Evolutionary conservation across 805 yeast genomes (phyloP).

Genomic region (Saccharomycopsis fermentans): DNA sequence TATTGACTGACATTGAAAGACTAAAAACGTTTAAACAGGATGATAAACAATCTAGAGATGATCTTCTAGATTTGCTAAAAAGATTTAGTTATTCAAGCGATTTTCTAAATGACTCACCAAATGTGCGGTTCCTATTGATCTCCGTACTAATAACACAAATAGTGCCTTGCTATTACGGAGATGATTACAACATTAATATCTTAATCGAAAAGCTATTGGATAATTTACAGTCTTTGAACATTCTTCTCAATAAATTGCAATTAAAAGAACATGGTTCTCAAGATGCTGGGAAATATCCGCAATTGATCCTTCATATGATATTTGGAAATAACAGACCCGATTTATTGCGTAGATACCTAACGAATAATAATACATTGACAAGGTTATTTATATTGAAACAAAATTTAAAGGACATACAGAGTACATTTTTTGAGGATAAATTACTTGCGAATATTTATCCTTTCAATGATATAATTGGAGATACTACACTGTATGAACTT

Average conservation of each 20-base stretch:
- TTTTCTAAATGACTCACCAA: constrained; percentile 1
- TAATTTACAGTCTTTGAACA: constrained; percentile 9
- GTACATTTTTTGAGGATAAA: constrained; percentile 9
- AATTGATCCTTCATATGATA: neutral
- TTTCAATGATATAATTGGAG: neutral
- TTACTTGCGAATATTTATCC: neutral
- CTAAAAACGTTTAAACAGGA: neutral
- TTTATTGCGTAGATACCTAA: neutral
- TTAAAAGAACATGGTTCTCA: neutral
- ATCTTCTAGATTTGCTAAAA: neutral
- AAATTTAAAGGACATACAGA: constrained; percentile 4
- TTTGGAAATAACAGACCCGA: neutral
- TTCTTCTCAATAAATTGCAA: constrained; percentile 1
- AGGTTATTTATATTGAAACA: neutral
- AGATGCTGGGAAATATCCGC: neutral
- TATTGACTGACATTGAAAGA: constrained; percentile 10
- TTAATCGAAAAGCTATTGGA: constrained; percentile 2
- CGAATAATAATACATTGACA: neutral
- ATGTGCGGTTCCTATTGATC: constrained; percentile 12
- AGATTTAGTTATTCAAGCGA: neutral
- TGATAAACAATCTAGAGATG: neutral
- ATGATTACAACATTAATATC: neutral
- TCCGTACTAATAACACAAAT: constrained; percentile 6
- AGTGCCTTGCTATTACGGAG: constrained; percentile 10
- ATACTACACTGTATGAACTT: neutral